Conservation (phyloP, 352 stramenopile species). For the Sclerospora graminicola region DNA sequence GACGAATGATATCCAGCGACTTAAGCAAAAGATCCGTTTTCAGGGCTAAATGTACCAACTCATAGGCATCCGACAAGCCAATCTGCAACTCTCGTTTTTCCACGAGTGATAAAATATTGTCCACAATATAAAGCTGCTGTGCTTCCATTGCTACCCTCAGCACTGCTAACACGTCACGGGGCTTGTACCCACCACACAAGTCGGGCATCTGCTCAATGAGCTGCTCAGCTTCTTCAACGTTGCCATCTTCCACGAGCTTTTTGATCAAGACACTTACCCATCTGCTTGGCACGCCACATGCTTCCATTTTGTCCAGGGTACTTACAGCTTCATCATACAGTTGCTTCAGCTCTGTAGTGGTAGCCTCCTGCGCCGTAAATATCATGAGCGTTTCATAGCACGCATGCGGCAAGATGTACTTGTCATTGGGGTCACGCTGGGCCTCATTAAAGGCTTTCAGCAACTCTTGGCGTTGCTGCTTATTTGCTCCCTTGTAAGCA, state of each 20-base stretch:
- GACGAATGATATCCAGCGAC: slow-evolving; percentile 31
- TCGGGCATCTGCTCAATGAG: slow-evolving; percentile 29
- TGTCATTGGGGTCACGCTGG: slow-evolving; percentile 21
- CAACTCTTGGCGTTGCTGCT: slow-evolving; percentile 44
- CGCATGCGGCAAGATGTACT: slow-evolving; percentile 29
- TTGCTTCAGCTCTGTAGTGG: slow-evolving; percentile 23
- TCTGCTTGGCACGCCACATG: slow-evolving; percentile 25
- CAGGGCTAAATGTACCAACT: slow-evolving; percentile 39
- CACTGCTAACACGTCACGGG: slow-evolving; percentile 29
- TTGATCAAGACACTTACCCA: slow-evolving; percentile 37
- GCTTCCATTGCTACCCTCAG: slow-evolving; percentile 23
- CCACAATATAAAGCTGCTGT: slow-evolving; percentile 17
- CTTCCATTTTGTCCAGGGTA: slow-evolving; percentile 18
- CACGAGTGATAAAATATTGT: slow-evolving; percentile 25
- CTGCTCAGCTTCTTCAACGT: slow-evolving; percentile 30
- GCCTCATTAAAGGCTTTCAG: slow-evolving; percentile 40
- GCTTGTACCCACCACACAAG: slow-evolving; percentile 29
- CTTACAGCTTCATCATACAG: slow-evolving; percentile 41
- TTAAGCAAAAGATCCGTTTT: slow-evolving; percentile 28
- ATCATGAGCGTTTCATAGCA: slow-evolving; percentile 42
- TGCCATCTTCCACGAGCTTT: slow-evolving; percentile 25
- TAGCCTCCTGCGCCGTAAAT: slow-evolving; percentile 24
- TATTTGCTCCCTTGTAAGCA: slow-evolving; percentile 30
- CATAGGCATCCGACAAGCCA: slow-evolving; percentile 32
- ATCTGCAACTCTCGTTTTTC: slow-evolving; percentile 33